Percentiles rank a stretch among this genome's conserved stretches.
phyloP scores from a whole-genome alignment of 805 yeast species.

The Saccharomycopsis fermentans region DNA sequence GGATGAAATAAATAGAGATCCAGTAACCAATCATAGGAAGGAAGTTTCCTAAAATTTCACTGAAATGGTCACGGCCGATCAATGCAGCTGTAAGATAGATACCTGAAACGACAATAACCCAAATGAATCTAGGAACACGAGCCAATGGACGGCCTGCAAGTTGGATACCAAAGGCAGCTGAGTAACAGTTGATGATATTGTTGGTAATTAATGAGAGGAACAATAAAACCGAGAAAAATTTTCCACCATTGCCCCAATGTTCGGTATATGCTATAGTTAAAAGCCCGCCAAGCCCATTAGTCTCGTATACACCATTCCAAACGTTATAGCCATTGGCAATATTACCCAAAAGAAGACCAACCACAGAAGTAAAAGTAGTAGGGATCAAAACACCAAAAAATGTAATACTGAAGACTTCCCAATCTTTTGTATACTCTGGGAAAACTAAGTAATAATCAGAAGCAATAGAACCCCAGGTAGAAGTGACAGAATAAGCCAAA shows the following conservation, averaged over 20 bases:
- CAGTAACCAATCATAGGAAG: conserved; percentile 89
- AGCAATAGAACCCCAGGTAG: conserved; percentile 85
- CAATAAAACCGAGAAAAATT: conserved; percentile 58
- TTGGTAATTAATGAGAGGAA: conserved; percentile 72
- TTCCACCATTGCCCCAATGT: conserved; percentile 72
- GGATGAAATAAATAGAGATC: conserved; percentile 71
- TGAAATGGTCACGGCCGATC: conserved; percentile 65
- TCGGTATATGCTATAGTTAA: conserved; percentile 51
- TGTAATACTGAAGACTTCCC: conserved; percentile 47
- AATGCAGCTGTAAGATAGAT: conserved; percentile 61
- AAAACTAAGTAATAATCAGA: conserved; percentile 75
- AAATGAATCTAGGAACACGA: conserved; percentile 65
- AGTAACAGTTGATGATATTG: conserved; percentile 71
- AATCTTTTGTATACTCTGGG: conserved; percentile 58
- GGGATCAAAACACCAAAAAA: conserved; percentile 60
- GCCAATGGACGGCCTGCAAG: conserved; percentile 45
- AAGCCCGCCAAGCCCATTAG: conserved; percentile 67
- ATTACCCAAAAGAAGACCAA: conserved; percentile 63
- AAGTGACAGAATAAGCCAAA: conserved; percentile 64
- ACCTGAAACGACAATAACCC: conserved; percentile 54
- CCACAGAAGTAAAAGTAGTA: conserved; percentile 62
- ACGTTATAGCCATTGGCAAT: conserved; percentile 45
- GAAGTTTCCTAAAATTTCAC: conserved; percentile 67
- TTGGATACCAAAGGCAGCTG: conserved; percentile 74
- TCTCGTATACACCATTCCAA: conserved; percentile 48